Percentiles rank a stretch among this genome's conserved stretches.
Evolutionary conservation across 495 filamentous ascomycete species (phyloP).

Genomic region (Talaromyces wortmannii): DNA sequence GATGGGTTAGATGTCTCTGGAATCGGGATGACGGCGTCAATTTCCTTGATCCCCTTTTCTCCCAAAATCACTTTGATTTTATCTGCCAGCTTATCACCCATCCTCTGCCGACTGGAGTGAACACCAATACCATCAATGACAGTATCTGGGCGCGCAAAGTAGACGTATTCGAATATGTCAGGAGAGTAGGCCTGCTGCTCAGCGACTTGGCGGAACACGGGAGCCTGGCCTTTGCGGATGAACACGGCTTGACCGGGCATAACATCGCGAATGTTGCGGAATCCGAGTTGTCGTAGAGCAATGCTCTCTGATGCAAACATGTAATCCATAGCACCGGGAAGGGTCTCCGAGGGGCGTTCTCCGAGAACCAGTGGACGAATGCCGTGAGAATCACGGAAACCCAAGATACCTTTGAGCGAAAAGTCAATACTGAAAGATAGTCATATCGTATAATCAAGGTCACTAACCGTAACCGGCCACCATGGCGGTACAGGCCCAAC

Average conservation of each 20-base stretch:
- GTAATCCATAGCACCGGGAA: conserved; percentile 63
- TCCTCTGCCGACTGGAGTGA: conserved; percentile 80
- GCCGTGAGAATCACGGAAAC: conserved; percentile 83
- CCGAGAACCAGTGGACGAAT: conserved; percentile 88
- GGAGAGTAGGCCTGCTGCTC: conserved; percentile 69
- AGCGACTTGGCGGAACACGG: conserved; percentile 69
- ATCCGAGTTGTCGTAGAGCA: conserved; percentile 81
- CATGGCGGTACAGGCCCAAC: conserved; percentile 87
- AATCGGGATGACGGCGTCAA: conserved; percentile 88
- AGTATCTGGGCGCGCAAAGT: conserved; percentile 74
- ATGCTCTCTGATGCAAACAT: conserved; percentile 98
- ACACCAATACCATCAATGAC: conserved; percentile 92
- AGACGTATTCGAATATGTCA: conserved; percentile 88
- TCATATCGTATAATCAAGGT: too few species aligned
- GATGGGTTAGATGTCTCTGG: conserved; percentile 84
- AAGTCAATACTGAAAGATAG: background rate
- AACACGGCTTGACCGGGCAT: conserved; percentile 91
- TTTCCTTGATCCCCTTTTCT: conserved; percentile 67
- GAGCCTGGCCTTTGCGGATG: conserved; percentile 74
- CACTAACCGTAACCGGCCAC: conserved; percentile 56
- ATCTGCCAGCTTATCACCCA: conserved; percentile 83
- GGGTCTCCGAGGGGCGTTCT: conserved; percentile 52
- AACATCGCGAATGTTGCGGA: conserved; percentile 75
- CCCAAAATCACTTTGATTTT: conserved; percentile 69
- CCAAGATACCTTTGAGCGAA: conserved; percentile 58